Evolutionary conservation across 2,329 filamentous ascomycete genomes (phyloP), one percentile per base, ranked within the genome.

Genomic region (Aspergillus jensenii): DNA sequence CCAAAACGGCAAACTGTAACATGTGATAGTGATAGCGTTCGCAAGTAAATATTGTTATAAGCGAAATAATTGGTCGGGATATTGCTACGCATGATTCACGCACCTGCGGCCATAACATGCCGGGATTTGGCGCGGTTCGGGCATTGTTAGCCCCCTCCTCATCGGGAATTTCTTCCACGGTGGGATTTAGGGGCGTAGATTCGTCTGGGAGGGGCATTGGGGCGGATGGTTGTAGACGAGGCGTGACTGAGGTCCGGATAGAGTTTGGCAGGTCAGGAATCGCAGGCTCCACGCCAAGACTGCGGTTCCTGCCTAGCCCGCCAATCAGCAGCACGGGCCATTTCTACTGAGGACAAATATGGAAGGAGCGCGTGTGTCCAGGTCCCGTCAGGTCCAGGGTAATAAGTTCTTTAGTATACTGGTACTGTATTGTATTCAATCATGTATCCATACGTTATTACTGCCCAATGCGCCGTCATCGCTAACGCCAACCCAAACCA

Each of bases 101-200:
- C 56, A 67, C 65, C 67, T 68, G 59, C 19, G 65, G 52, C 66
- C 67, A 68, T 14, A 62, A 55, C n/a, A 40, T 19, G 3, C 56
- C 52, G 12, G 41, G 31, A 12, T 46, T 40, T 1, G 44, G 23
- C 5, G 27, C 15, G 3, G 23, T 8, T 8, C 17, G 14, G 6
- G 37, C 35, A 37, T 35, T 40, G 12, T 9, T 5, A 19, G 23
- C 33, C 1, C 47, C 43, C 6, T 17, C 50, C 27, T 52, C 49
- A 8, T 65, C 62, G 5, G 45, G 17, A 5, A 47, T 45, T 12
- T 66, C 65, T 23, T 68, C 65, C 2, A 66, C 61, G 1, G 59
- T 62, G 2, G 66, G 61, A 23, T 64, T 64, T n/a, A 58, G 55
- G 2, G 48, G 40, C 3, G 53, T 31, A 21, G 43, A 43, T 15